These are phyloP conservation scores for Trametes punicea DNA, from an alignment of 768 basidiomycete genomes.

Conservation along the genomic window DNA sequence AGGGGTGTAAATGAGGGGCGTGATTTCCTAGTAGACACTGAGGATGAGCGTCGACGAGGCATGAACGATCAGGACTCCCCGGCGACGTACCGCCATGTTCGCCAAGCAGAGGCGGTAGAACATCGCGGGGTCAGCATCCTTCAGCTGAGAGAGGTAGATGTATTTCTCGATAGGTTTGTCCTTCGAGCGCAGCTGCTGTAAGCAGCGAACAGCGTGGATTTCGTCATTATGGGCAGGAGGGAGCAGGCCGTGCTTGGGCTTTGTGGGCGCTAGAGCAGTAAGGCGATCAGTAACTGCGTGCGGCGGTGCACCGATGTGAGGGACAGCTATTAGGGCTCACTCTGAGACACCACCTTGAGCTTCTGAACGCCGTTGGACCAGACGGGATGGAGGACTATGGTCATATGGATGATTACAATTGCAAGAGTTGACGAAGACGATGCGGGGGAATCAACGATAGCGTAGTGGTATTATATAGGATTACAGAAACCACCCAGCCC, in stretches of 20 bases:
- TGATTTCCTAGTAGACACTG: constrained; percentile 40
- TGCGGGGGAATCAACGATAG: constrained; percentile 4
- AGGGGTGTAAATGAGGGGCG: constrained; percentile 87
- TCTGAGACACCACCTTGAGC: constrained; percentile 56
- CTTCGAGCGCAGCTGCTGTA: constrained; percentile 74
- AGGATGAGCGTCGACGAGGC: not conserved
- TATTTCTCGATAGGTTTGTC: constrained; percentile 77
- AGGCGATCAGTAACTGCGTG: constrained; percentile 15
- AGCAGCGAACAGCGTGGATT: constrained; percentile 55
- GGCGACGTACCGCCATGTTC: constrained; percentile 60
- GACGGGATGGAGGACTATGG: constrained; percentile 60
- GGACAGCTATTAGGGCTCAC: no score
- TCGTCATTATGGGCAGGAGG: constrained; percentile 55
- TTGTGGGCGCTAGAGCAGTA: constrained; percentile 20
- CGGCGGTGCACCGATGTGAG: not conserved
- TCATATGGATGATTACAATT: constrained; percentile 25
- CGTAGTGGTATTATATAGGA: constrained; percentile 14
- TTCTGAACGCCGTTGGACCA: constrained; percentile 68
- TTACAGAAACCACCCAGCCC: not conserved
- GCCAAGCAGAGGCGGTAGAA: constrained; percentile 77
- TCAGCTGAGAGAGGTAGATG: constrained; percentile 76
- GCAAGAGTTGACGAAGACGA: not conserved
- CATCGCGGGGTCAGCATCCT: constrained; percentile 64
- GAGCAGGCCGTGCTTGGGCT: constrained; percentile 43
- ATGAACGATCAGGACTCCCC: no score